Base-by-base conservation (phyloP, 2,329 filamentous ascomycete genomes). In the Coniella vitis region DNA sequence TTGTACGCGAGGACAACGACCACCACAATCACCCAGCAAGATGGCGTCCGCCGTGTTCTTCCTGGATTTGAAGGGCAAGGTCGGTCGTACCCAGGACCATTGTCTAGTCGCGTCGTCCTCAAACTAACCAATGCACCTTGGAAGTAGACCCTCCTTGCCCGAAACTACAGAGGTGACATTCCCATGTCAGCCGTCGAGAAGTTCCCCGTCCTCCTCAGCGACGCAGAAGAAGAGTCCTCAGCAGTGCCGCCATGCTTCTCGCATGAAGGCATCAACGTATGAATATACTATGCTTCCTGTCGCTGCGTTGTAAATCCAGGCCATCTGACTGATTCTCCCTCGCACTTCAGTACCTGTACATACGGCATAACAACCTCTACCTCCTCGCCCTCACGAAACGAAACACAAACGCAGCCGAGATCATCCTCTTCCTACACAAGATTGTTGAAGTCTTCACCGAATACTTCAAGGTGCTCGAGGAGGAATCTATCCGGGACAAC, bases 21-120 rank as follows among this genome's bases (percentile, higher is more conserved):
- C 22, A 14, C 17, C 19, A 21, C 10, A 17, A 29, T 44, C 34
- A 45, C 22, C 48, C 54, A 53, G 61, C 70, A 76, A 60, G 65
- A 98, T 98, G 93, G 93, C 93, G 60, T 98, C 93, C 53, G 93
- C 93, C 57, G 68, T 98, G 63, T 98, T 98, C 80, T 98, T 98
- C 69, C 85, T 98, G 63, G 93, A 98, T 70, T 79, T 98, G 59
- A 98, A 98, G 89, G 93, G 93, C 87, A 98, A 98, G 86, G 90
- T 94, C 69, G 55, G 73, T 43, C 20, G 36, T 21, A 13, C 16
- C 25, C 4, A n/a, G 25, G 10, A 17, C 37, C 40, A 9, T 9
- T 12, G 31, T 36, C 17, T 35, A n/a, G 25, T 17, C 32, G 32
- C 5, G 21, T 39, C 19, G 36, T 16, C 44, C 35, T 46, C 13